Base-by-base conservation (phyloP, 306 rosid genomes). In the Begonia masoniana region DNA sequence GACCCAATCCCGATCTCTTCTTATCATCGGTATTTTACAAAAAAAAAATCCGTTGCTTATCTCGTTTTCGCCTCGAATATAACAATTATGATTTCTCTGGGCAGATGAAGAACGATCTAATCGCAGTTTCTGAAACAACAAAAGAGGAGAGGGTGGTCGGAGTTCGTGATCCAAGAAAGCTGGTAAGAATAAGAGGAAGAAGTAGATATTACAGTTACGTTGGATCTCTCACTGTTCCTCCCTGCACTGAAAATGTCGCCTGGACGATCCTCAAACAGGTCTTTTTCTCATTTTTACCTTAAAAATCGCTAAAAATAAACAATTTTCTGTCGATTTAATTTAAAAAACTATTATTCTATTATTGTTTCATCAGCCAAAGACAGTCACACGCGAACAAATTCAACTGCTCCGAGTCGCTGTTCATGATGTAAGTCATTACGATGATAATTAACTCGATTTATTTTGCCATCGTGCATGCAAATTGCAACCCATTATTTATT, bases 201-300 rank as follows among this genome's bases (percentile, higher is more conserved):
- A 31, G 39, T 31, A 51, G 56, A 6, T 77, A 82, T 62, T 88
- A 84, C 64, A 71, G 82, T 61, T 88, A 81, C 41, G 43, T 77
- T 41, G 97, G 97, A 15, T 88, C 97, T 1, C 71, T 88, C 1
- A 88, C 97, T 4, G 13, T 26, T 53, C 97, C 97, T n/a, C 84
- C 88, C 13, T 84, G 97, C 60, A 49, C 74, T 39, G 68, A 73
- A 63, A 68, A 79, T 74, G 71, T 84, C 41, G 10, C 65, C 47
- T 88, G 95, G 97, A 79, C 81, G 39, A 55, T 88, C 0, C 31
- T 65, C 15, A 24, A 35, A 55, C 21, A 68, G 78, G 82, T 67
- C 17, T 5, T 49, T 12, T 14, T 41, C 14, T 45, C n/a, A 2
- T 45, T 0, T n/a, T 10, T 45, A 45, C 14, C 11, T 13, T 5